These are phyloP conservation scores for Capsicum baccatum DNA, from an alignment of 257 asterid species.

Conservation along the genomic window DNA sequence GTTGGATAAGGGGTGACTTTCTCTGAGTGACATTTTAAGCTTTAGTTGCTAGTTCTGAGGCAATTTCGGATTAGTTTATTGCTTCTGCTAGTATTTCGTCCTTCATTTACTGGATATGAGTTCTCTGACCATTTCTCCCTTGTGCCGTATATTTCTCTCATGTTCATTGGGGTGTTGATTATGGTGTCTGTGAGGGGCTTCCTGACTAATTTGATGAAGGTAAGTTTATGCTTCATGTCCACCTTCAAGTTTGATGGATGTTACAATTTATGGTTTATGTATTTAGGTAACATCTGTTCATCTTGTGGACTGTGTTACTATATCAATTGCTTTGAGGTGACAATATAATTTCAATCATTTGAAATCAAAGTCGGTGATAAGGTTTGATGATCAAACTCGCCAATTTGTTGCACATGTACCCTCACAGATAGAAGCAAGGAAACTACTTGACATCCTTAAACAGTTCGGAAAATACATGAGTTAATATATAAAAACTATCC, in stretches of 20 bases:
- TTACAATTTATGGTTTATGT: neutral
- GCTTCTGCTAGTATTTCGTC: neutral
- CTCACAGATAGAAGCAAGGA: neutral
- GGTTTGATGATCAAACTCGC: neutral
- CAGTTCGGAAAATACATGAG: neutral
- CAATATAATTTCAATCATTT: neutral
- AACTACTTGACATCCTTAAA: slow-evolving; percentile 4
- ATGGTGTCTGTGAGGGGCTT: slow-evolving; percentile 92
- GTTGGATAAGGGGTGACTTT: neutral
- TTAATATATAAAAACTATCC: too few species aligned
- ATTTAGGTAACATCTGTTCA: neutral
- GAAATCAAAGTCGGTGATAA: neutral
- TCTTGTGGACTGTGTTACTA: neutral
- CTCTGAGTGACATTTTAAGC: slow-evolving; percentile 3
- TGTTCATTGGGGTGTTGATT: slow-evolving; percentile 93
- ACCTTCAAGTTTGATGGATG: slow-evolving; percentile 10
- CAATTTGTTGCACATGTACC: slow-evolving; percentile 11
- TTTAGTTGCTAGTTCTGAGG: neutral
- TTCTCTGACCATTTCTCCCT: slow-evolving; percentile 13
- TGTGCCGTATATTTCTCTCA: slow-evolving; percentile 83
- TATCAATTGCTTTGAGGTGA: neutral
- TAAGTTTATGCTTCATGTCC: slow-evolving; percentile 33
- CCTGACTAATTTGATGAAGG: slow-evolving; percentile 91
- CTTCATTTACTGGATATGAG: neutral
- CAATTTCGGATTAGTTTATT: neutral